These are phyloP conservation scores for Chaetomium fimeti DNA, from an alignment of 495 filamentous ascomycete species.

Conservation along the genomic window DNA sequence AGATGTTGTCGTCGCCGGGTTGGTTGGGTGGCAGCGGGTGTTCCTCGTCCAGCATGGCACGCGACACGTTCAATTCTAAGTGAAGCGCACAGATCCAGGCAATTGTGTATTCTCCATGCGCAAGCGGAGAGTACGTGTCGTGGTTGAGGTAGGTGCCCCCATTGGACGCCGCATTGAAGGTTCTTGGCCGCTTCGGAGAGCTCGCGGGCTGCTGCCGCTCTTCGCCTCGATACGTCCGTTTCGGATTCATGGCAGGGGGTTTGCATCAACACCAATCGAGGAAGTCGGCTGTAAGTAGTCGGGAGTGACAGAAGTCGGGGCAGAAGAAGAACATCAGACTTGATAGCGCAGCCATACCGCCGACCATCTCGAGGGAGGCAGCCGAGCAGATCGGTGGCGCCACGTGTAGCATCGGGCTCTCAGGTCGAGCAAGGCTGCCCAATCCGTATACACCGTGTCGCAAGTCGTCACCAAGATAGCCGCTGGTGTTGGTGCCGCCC, in stretches of 20 bases:
- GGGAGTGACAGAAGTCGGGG: neutral
- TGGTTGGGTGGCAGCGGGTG: constrained; percentile 10
- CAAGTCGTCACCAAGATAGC: too few species aligned
- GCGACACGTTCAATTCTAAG: constrained; percentile 17
- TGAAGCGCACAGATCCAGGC: constrained; percentile 22
- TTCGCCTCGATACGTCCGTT: constrained; percentile 11
- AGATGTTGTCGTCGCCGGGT: constrained; percentile 35
- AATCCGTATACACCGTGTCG: too few species aligned
- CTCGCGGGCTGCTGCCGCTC: constrained; percentile 9
- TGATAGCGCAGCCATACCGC: neutral
- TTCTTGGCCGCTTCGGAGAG: constrained; percentile 13
- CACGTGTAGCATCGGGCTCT: neutral
- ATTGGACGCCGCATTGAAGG: constrained; percentile 9
- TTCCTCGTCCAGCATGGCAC: constrained; percentile 19
- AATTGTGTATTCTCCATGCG: constrained; percentile 20
- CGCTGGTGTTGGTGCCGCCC: too few species aligned
- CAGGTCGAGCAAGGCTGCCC: neutral
- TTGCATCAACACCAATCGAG: constrained; percentile 12
- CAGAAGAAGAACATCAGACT: constrained; percentile 9
- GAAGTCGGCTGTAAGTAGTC: constrained; percentile 9
- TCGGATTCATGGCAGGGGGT: constrained; percentile 8
- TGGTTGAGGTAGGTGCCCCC: neutral
- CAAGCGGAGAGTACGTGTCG: constrained; percentile 9
- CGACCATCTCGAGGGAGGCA: neutral
- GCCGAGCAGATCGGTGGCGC: neutral